These are phyloP conservation scores for Leccinum subgranulosum DNA, from an alignment of 768 basidiomycete genomes.

Conservation along the genomic window DNA sequence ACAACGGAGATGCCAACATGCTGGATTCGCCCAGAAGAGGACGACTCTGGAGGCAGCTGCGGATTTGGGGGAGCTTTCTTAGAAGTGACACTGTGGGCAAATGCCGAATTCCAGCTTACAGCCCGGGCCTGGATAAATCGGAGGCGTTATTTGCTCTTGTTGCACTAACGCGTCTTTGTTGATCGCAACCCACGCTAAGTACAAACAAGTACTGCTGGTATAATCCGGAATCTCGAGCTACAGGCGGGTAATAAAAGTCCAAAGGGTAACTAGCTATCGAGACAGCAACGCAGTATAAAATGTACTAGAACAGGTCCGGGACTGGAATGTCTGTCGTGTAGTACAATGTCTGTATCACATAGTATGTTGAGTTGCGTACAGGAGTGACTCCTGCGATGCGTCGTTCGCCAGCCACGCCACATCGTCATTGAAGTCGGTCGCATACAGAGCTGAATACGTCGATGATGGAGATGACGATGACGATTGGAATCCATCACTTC, in stretches of 20 bases:
- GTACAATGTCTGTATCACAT: slow-evolving; percentile 12
- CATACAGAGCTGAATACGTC: slow-evolving; percentile 17
- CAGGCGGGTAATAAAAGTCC: slow-evolving; percentile 1
- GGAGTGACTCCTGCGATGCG: slow-evolving; percentile 10
- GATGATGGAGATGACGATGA: slow-evolving; percentile 26
- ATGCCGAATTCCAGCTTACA: neutral
- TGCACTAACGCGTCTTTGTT: slow-evolving; percentile 17
- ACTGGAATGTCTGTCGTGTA: neutral
- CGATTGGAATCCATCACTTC: slow-evolving; percentile 16
- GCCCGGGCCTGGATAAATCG: slow-evolving; percentile 9
- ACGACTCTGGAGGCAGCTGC: neutral
- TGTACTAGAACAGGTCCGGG: slow-evolving; percentile 8
- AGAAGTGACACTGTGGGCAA: slow-evolving; percentile 14
- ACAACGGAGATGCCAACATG: slow-evolving; percentile 70
- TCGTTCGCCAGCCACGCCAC: slow-evolving; percentile 2
- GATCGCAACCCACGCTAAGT: slow-evolving; percentile 1
- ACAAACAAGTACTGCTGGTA: neutral
- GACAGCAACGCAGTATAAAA: neutral
- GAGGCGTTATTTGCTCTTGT: slow-evolving; percentile 27
- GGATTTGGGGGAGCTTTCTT: slow-evolving; percentile 4
- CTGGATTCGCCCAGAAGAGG: slow-evolving; percentile 20
- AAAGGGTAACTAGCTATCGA: neutral
- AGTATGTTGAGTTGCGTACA: slow-evolving; percentile 5
- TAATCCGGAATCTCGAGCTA: slow-evolving; percentile 1
- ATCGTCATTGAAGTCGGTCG: slow-evolving; percentile 7